Evolutionary conservation across 2,329 filamentous ascomycete genomes (phyloP).

Genomic region (Fusarium praegraminearum): DNA sequence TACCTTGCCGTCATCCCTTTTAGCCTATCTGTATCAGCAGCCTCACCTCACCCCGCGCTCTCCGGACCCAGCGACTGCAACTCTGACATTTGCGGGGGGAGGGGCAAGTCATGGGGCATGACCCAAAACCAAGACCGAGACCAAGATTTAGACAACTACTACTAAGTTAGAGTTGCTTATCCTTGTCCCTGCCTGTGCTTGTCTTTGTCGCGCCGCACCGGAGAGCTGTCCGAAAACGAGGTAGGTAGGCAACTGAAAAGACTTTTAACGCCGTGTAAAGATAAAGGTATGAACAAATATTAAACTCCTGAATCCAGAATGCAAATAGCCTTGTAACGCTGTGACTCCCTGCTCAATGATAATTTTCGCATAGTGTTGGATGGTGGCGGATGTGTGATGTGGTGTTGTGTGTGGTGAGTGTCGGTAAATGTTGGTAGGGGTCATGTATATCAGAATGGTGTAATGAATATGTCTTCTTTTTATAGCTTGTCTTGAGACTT

Average conservation of each 20-base stretch:
- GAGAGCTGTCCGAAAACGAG: conserved; percentile 37
- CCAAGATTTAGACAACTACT: conserved; percentile 6
- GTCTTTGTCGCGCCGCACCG: conserved; percentile 21
- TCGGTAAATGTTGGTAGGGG: background rate
- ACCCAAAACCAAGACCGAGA: background rate
- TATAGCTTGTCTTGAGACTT: conserved; percentile 41
- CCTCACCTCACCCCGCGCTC: conserved; percentile 36
- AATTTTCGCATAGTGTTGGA: conserved; percentile 29
- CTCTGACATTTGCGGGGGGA: conserved; percentile 43
- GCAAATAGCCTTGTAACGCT: conserved; percentile 43
- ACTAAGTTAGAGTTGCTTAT: background rate
- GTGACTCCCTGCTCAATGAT: conserved; percentile 45
- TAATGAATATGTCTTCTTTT: background rate
- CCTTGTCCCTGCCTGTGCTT: background rate
- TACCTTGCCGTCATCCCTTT: conserved; percentile 30
- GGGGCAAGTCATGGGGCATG: conserved; percentile 20
- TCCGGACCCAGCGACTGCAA: conserved; percentile 38
- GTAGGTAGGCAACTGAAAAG: conserved; percentile 6
- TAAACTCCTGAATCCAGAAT: conserved; percentile 31
- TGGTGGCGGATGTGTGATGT: background rate
- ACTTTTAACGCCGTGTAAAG: conserved; percentile 35
- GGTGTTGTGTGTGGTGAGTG: conserved; percentile 5
- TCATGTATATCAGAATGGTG: background rate
- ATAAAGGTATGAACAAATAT: conserved; percentile 20
- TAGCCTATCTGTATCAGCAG: conserved; percentile 36